Percentiles rank a stretch among this genome's conserved stretches.
Conservation (phyloP, 1,139 yeast genomes). For the Sugiyamaella japonica region DNA sequence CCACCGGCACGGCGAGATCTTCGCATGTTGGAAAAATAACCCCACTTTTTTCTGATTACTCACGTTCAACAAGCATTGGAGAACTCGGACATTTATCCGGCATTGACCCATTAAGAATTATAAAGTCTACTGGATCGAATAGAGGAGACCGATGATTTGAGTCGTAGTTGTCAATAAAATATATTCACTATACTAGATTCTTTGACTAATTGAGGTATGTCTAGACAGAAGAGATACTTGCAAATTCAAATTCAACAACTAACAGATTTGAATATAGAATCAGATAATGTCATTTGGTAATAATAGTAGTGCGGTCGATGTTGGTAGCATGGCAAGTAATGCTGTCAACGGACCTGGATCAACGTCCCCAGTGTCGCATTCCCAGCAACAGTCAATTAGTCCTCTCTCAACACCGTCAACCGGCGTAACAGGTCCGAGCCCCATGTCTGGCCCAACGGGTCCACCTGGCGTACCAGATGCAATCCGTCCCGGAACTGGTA, state of each 20-base stretch:
- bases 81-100: background rate
- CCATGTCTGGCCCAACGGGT: too few relatives aligned
- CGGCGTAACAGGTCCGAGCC: too few relatives aligned
- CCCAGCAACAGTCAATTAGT: too few relatives aligned
- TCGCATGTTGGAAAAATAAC: background rate
- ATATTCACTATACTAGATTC: background rate
- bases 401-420: too few relatives aligned
- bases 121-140: background rate
- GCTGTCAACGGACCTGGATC: background rate
- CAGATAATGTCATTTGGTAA: background rate
- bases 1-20: background rate
- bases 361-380: too few relatives aligned
- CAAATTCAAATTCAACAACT: too few relatives aligned
- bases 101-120: background rate
- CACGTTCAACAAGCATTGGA: background rate
- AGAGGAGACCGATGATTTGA: background rate
- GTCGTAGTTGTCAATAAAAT: background rate
- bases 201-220: background rate
- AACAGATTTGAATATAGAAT: too few relatives aligned
- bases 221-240: too few relatives aligned
- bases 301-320: background rate
- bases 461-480: too few relatives aligned
- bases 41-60: background rate
- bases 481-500: too few relatives aligned
- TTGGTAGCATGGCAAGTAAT: background rate